Evolutionary conservation across 108 stramenopile species (phyloP), one percentile per base, ranked within the genome.

Genomic region (Epipyxis sp.): DNA sequence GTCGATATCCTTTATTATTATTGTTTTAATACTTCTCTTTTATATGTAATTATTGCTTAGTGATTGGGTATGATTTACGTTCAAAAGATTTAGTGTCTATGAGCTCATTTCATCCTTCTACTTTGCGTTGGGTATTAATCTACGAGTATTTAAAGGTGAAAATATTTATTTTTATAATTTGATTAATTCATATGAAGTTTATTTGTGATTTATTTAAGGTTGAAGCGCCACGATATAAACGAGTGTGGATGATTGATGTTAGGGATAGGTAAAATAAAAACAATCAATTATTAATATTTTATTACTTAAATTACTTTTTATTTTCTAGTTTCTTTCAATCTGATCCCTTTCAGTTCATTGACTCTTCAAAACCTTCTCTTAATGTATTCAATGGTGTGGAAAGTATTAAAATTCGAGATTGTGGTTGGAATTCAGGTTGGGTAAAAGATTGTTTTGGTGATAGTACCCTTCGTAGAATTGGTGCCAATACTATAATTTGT

Each of bases 381-480:
- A 16, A 65, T 37, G 79, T 44, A 1, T 81, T 81, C 67, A 35
- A 77, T 1, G 80, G 80, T 3, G 80, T 81, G 3, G 80, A 71
- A 40, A 41, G 39, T 13, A 27, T 42, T 42, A 44, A 62, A 6
- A 77, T 81, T 27, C 62, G 77, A 30, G 29, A 81, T 30, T 76
- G 76, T 50, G 69, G 80, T 1, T 81, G 80, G 80, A 81, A 81
- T 50, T 59, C 76, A 10, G 80, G 80, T 10, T 81, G 80, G 80
- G 46, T 81, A n/a, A 29, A 40, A 39, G 69, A 71, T 61, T 81
- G 80, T 42, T 81, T 81, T 39, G 69, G 72, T 0, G 44, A 71
- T 1, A 6, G n/a, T 61, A 78, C 40, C 40, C 2, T 37, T 0
- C 0, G 0, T 20, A 69, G 1, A 6, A 39, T 78, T 32, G 78